Evolutionary conservation across 78 protist species (phyloP), one percentile per base, ranked within the genome.

Genomic region (Pelomyxa schiedti): DNA sequence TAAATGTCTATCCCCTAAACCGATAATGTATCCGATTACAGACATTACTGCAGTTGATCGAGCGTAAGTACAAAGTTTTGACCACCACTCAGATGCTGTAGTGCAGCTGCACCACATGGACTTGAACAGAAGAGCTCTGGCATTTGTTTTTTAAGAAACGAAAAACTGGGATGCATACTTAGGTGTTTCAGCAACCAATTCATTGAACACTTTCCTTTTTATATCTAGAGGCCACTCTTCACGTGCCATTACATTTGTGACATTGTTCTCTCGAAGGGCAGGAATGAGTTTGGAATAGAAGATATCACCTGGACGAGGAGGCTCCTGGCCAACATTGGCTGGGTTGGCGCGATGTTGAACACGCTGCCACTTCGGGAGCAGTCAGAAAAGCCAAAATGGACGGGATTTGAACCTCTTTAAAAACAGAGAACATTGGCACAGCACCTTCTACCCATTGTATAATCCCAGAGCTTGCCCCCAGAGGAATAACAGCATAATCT

Each of bases 401-500:
- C n/a, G n/a, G 47, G 42, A 53, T 4, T 4, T 69, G 41, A 71
- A 69, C 35, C 36, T 81, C 76, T 77, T 88, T 75, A 67, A 87
- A 88, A 2, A 92, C 22, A 37, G 69, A 42, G 47, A 77, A 87
- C 72, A 95, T 41, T 8, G 96, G 91, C 2, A 66, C 78, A 0
- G 86, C 80, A 30, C 77, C 75, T 8, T 81, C 88, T 40, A 95
- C 95, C 95, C 95, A 95, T 67, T 86, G 90, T 32, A 95, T 85
- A 28, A 95, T 66, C 28, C 98, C 98, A 24, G 83, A 40, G 28
- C 69, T 38, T 9, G 43, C 43, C 29, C 87, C 76, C 6, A 95
- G 72, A 32, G 98, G 98, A 2, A 80, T 78, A 28, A 92, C 98
- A 1, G 80, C 72, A 75, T 92, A 93, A 43, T 67, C 78, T 32